Evolutionary conservation across 257 asterid genomes (phyloP), one percentile per base, ranked within the genome.

Genomic region (Ophiorrhiza pumila): DNA sequence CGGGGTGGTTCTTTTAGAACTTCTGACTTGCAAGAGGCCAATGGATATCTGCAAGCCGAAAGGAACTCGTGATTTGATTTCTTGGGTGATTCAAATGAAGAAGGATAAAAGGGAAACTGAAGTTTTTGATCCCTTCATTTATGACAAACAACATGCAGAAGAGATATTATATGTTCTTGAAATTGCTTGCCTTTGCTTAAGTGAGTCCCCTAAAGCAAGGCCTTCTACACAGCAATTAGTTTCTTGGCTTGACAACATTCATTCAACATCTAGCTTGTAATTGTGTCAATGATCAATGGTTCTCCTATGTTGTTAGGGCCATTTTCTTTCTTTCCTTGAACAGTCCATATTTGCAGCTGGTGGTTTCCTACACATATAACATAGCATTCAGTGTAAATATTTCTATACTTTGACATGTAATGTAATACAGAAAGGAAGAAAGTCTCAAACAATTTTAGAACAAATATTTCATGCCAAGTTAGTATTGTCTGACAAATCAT

Each of bases 1-100:
- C 29, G 97, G 97, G 47, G 96, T 91, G 1, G 97, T 91, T 55
- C 92, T 91, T 27, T 77, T 91, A 82, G 97, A 91, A 87, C 96
- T 91, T 65, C 67, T 91, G 22, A 91, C 97, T 0, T 86, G 91
- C 22, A 88, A 84, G 83, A 86, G 96, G 81, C 96, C 96, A 3
- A 80, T 90, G 90, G 96, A 90, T 73, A 85, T 89, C 77, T 88
- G 95, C 80, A 85, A 90, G 41, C 90, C 92, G 1, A 88, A 79
- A 80, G 90, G 75, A 2, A 74, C 68, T 32, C 74, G 96, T 11
- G 90, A 90, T 71, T 72, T 90, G 81, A 85, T 90, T 70, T 80
- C 89, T 4, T 90, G 92, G 92, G 95, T 85, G 78, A 75, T 45
- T 29, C 86, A 78, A 58, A 78, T 87, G 96, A 88, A 71, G 68